Evolutionary conservation across 176 grass and related monocot species (phyloP), one percentile per base, ranked within the genome.

Genomic region (Musa itinerans): DNA sequence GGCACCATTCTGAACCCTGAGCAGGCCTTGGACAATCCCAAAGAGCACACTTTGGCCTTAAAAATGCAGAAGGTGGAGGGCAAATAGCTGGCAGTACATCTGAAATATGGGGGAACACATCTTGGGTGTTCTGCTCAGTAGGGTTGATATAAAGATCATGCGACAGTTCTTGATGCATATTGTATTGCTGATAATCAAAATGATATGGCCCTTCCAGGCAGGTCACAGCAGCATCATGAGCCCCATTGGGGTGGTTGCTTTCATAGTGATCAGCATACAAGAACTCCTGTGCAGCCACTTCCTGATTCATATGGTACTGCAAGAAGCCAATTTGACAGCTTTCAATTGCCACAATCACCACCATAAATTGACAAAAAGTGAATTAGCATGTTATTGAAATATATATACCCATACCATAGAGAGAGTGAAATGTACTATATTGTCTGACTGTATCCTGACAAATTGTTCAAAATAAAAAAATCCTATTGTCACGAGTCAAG

Each of bases 11-110:
- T 59, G 53, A 79, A 8, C 77, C 77, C 13, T 49, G 66, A 59
- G 77, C 66, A 70, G 77, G 77, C 67, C 77, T 70, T 59, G 77
- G 77, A 70, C 77, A 79, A 49, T 79, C 77, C 77, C 77, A 79
- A 16, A 79, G 66, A 55, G 77, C 77, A 50, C 77, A 79, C 55
- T 79, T 79, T 25, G 77, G 66, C 77, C 53, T 79, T 58, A 79
- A 71, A 49, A 79, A 79, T 24, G 77, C 77, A 25, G 77, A 71
- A 23, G 77, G 77, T 23, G 77, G 77, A 58, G 66, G 77, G 19
- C 77, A 71, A 29, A 79, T 59, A 58, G 77, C 52, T 58, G 65
- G 66, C 27, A 79, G 68, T 3, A 71, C 68, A 56, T 79, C 77
- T 20, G 75, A 77, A 19, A 77, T 67, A 10, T 65, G 63, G 62